These are phyloP conservation scores for Luffa aegyptiaca DNA, from an alignment of 306 rosid species.

Conservation along the genomic window DNA sequence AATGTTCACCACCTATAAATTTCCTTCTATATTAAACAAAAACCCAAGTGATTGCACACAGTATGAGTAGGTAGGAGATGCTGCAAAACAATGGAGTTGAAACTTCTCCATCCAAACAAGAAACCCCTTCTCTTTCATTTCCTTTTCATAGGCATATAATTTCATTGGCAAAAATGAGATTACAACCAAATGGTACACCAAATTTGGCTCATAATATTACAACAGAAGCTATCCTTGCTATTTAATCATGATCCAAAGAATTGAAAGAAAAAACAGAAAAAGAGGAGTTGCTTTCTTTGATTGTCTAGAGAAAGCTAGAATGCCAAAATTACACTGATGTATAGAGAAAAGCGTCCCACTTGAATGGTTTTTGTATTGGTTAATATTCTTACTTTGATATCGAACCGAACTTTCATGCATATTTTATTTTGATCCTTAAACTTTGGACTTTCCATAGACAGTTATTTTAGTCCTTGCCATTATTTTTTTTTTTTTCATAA, in stretches of 20 bases:
- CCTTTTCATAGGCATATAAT: neutral
- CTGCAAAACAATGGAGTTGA: neutral
- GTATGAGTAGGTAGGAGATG: neutral
- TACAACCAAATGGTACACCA: neutral
- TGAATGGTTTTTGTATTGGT: neutral
- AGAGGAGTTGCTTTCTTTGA: no score
- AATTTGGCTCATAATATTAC: neutral
- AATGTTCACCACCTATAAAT: no score
- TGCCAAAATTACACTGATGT: neutral
- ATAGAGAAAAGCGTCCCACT: neutral
- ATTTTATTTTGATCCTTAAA: neutral
- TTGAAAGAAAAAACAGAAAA: neutral
- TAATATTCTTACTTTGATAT: neutral
- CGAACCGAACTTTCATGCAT: neutral
- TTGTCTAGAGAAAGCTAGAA: neutral
- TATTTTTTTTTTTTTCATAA: neutral
- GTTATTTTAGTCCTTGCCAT: neutral
- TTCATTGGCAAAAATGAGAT: neutral
- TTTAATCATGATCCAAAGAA: neutral
- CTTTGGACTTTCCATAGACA: neutral
- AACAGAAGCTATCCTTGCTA: neutral
- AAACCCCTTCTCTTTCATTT: neutral
- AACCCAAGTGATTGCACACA: neutral
- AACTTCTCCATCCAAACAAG: neutral
- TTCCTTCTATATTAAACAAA: no score